Percentiles rank a stretch among this genome's conserved stretches.
phyloP scores from a whole-genome alignment of 371 early-diverging fungal genomes.

The Syncephalastrum monosporum region DNA sequence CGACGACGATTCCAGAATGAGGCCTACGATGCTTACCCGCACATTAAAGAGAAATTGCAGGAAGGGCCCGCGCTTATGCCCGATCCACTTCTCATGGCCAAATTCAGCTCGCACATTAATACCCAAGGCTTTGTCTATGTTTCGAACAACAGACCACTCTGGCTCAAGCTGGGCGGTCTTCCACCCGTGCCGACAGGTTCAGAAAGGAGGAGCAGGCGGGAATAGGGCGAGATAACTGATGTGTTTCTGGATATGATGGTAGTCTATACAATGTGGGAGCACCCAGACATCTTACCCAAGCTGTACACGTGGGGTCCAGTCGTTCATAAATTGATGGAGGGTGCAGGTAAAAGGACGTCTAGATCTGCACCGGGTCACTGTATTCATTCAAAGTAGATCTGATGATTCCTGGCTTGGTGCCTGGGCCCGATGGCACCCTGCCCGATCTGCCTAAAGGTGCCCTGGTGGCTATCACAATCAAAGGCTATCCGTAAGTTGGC shows the following conservation, averaged over 20 bases:
- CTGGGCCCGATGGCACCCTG: conserved; percentile 38
- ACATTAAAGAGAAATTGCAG: conserved; percentile 29
- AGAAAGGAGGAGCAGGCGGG: neutral
- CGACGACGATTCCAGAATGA: conserved; percentile 58
- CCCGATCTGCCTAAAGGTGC: conserved; percentile 48
- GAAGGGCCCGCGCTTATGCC: conserved; percentile 47
- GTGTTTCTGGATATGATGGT: conserved; percentile 19
- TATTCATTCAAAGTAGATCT: conserved; percentile 39
- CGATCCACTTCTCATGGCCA: conserved; percentile 60
- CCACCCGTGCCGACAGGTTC: conserved; percentile 45
- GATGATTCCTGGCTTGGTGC: conserved; percentile 66
- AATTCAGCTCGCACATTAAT: conserved; percentile 59
- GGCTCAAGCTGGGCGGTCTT: conserved; percentile 51
- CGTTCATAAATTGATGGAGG: conserved; percentile 59
- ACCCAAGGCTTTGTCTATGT: conserved; percentile 61
- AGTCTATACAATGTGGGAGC: conserved; percentile 70
- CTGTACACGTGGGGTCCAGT: conserved; percentile 64
- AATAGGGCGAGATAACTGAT: neutral
- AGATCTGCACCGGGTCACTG: conserved; percentile 6
- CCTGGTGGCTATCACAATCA: conserved; percentile 54
- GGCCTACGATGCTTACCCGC: conserved; percentile 51
- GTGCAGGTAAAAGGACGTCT: conserved; percentile 50
- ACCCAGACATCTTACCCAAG: conserved; percentile 57
- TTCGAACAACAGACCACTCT: conserved; percentile 55
- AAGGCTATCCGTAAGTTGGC: conserved; percentile 44